Evolutionary conservation across 1,284 basidiomycete species (phyloP), one percentile per base, ranked within the genome.

Genomic region (Marasmius fiardii): DNA sequence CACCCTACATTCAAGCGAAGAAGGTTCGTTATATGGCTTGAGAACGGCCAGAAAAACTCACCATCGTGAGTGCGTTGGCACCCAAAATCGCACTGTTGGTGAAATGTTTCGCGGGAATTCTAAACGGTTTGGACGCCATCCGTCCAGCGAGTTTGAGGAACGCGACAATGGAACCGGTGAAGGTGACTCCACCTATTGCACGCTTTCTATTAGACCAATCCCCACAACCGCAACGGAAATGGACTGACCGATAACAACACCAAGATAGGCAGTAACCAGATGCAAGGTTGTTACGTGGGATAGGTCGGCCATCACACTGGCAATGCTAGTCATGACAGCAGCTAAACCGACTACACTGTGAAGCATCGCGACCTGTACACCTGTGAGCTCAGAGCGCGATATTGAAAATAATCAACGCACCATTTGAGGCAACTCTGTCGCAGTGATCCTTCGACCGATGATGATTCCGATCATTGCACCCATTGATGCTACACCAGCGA

Each of bases 311-410:
- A 93, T 72, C 6, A 93, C 90, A 64, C 88, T 90, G 7, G 75
- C 91, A 31, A 92, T 86, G 52, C 86, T 90, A 12, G 92, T 93
- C 65, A 93, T 74, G 28, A 93, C 90, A 1, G 91, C 91, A 1
- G 91, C 91, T 20, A 93, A 79, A 70, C 91, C 91, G 48, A 93
- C 91, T 18, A 92, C 91, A 33, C 87, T 90, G 67, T 93, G 90
- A 41, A 79, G 67, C 58, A 77, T 69, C 7, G 77, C 77, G 8
- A 79, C 77, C 54, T 60, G 35, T n/a, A 33, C 10, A 18, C 8
- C 16, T 18, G 16, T 5, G 18, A 18, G 24, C 51, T 39, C 8
- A 12, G 3, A n/a, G n/a, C 31, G 16, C 14, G 4, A 26, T 43
- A 2, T 24, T 26, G 11, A n/a, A n/a, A n/a, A n/a, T 28, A 0